phyloP scores from a whole-genome alignment of 441 rosid species.

The Gossypium gossypioides region DNA sequence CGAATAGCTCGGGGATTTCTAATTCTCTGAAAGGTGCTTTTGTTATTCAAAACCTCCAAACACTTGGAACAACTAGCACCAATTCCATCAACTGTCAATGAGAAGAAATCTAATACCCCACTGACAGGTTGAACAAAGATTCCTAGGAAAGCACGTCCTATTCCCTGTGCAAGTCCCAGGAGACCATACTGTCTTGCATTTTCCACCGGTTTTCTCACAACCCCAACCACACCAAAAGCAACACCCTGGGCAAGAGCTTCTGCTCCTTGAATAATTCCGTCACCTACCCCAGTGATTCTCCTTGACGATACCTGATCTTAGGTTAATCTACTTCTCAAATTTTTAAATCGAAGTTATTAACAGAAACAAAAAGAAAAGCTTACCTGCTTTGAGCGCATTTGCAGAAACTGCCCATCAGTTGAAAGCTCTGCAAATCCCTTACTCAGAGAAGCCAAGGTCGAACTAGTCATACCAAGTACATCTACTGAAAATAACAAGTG shows the following conservation, averaged over 20 bases:
- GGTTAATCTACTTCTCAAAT: constrained; percentile 11
- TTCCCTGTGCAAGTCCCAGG: constrained; percentile 91
- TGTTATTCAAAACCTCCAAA: constrained; percentile 64
- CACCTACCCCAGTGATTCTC: constrained; percentile 92
- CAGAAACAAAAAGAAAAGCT: constrained; percentile 8
- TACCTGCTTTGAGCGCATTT: constrained; percentile 93
- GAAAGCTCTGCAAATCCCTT: constrained; percentile 98
- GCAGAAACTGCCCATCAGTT: constrained; percentile 91
- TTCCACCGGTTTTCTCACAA: constrained; percentile 87
- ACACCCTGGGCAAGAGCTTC: constrained; percentile 98
- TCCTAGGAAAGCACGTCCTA: constrained; percentile 85
- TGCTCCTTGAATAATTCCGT: constrained; percentile 90
- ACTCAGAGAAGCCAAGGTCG: constrained; percentile 92
- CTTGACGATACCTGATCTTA: constrained; percentile 74
- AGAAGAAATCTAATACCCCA: constrained; percentile 91
- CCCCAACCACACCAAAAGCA: constrained; percentile 98
- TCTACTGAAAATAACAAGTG: constrained; percentile 90
- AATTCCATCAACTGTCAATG: constrained; percentile 90
- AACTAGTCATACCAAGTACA: constrained; percentile 99
- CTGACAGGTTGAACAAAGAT: constrained; percentile 87
- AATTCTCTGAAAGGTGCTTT: constrained; percentile 57
- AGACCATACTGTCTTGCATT: constrained; percentile 86
- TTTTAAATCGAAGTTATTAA: neutral
- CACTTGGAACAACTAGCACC: constrained; percentile 95
- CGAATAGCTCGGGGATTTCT: constrained; percentile 89